Percentiles rank a stretch among this genome's conserved stretches.
These are phyloP conservation scores for Lathyrus tuberosus DNA, from an alignment of 306 rosid species.

Conservation along the genomic window DNA sequence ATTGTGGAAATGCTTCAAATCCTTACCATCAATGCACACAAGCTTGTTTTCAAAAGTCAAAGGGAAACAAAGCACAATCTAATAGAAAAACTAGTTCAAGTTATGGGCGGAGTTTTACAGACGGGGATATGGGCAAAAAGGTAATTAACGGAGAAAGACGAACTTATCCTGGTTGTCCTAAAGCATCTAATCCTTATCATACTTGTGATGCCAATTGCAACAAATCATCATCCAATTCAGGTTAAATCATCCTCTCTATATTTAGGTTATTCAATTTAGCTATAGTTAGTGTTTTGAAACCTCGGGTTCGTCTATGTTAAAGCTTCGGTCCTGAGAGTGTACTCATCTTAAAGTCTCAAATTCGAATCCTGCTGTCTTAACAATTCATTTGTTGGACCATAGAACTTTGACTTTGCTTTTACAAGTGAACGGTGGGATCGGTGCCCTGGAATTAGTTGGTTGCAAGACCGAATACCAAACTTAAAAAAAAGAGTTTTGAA, in stretches of 20 bases:
- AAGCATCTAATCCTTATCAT: conserved; percentile 67
- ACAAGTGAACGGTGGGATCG: too few species aligned
- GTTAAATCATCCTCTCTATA: conserved; percentile 21
- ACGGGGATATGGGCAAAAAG: too few species aligned
- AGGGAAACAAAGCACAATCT: conserved; percentile 46
- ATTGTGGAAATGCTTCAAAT: conserved; percentile 55
- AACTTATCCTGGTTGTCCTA: conserved; percentile 40
- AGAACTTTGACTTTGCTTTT: too few species aligned
- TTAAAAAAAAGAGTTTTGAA: too few species aligned
- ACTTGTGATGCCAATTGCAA: conserved; percentile 47
- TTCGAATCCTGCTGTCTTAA: too few species aligned
- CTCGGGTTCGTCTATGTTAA: too few species aligned
- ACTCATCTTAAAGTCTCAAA: too few species aligned
- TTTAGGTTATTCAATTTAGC: background rate
- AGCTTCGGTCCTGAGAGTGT: too few species aligned
- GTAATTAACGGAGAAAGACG: conserved; percentile 15
- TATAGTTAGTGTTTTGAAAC: too few species aligned
- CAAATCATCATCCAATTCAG: conserved; percentile 48
- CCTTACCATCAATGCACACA: conserved; percentile 88
- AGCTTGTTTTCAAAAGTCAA: conserved; percentile 57
- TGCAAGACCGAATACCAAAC: too few species aligned
- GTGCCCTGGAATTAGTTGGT: too few species aligned
- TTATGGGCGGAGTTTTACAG: background rate
- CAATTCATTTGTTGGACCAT: too few species aligned
- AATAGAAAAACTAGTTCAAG: conserved; percentile 43